A percentile compares a stretch with the other conserved stretches of the same genome.
These are phyloP conservation scores for Bimuria novae-zelandiae DNA, from an alignment of 2,329 filamentous ascomycete genomes.

Conservation along the genomic window DNA sequence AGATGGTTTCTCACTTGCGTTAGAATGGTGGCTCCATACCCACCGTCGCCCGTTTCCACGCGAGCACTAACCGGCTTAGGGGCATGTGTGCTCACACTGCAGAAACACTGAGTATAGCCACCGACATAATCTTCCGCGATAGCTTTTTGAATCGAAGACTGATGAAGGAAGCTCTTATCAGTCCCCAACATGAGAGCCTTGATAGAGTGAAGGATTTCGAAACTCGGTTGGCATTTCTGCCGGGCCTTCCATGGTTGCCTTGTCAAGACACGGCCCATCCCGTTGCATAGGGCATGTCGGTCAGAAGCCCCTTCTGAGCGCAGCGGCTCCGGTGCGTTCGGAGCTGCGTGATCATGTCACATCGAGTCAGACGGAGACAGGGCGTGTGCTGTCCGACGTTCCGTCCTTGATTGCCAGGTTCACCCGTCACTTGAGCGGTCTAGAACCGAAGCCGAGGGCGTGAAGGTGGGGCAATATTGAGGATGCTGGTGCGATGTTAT, in stretches of 20 bases:
- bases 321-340: neutral
- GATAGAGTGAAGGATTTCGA: neutral
- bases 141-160: no score
- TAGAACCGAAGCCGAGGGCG: constrained; percentile 1
- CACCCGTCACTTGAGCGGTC: neutral
- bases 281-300: constrained; percentile 5
- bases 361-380: constrained; percentile 4
- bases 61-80: constrained; percentile 5
- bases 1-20: neutral
- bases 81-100: no score
- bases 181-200: neutral
- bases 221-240: neutral
- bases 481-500: neutral
- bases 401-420: neutral
- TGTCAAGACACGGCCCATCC: constrained; percentile 2
- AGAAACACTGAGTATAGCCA: neutral
- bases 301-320: constrained; percentile 4
- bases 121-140: no score
- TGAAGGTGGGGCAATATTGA: neutral
- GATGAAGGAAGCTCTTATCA: neutral
- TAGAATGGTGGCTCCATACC: constrained; percentile 1
- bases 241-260: neutral
- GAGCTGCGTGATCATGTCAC: neutral
- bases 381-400: neutral
- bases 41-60: constrained; percentile 8